A percentile compares a stretch with the other conserved stretches of the same genome.
phyloP scores from a whole-genome alignment of 345 rosid species.

The Ceriops zippeliana region DNA sequence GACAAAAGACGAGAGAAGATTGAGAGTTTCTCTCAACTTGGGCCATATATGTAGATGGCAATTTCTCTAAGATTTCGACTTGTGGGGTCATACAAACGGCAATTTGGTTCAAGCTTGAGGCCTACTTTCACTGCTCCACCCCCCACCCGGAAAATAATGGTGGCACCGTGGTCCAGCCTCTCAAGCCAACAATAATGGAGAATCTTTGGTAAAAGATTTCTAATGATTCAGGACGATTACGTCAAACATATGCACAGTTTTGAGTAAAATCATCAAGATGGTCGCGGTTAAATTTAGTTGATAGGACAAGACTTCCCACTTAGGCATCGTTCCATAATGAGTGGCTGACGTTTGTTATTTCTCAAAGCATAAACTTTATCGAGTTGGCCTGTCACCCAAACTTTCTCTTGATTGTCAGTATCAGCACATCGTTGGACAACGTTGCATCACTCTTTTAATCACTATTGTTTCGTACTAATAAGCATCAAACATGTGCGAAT shows the following conservation, averaged over 20 bases:
- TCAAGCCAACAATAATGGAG: background rate
- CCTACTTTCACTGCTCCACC: background rate
- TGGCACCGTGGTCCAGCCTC: background rate
- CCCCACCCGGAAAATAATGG: background rate
- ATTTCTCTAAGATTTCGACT: slow-evolving; percentile 41
- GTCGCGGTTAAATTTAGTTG: slow-evolving; percentile 3
- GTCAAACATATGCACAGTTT: slow-evolving; percentile 4
- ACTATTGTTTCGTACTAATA: background rate
- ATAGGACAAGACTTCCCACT: slow-evolving; percentile 7
- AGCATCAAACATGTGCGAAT: background rate
- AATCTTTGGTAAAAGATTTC: slow-evolving; percentile 2
- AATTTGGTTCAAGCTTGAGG: slow-evolving; percentile 8
- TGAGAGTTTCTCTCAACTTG: no score
- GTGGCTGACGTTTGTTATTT: background rate
- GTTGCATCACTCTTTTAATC: background rate
- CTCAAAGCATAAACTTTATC: background rate
- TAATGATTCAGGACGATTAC: background rate
- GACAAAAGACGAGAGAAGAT: rapidly evolving
- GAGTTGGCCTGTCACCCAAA: no score
- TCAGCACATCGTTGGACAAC: background rate
- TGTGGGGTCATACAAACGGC: slow-evolving; percentile 27
- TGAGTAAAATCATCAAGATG: slow-evolving; percentile 9
- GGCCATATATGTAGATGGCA: background rate
- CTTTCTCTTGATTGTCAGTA: no score
- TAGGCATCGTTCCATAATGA: background rate